phyloP scores from a whole-genome alignment of 176 grass and related monocot genomes.

The Cymbopogon citratus region DNA sequence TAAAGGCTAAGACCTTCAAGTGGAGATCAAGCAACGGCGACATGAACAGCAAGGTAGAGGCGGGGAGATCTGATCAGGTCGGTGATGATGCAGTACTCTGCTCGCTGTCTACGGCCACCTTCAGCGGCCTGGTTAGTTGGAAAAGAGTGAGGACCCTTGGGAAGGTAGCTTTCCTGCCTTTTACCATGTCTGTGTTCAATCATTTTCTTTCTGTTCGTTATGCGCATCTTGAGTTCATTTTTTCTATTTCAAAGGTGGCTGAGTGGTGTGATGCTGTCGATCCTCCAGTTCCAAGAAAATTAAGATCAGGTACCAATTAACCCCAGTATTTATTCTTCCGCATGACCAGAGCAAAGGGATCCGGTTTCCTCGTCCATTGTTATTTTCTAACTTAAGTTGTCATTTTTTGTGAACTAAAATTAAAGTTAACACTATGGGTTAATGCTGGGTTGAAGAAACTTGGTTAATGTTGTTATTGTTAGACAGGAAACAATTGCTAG shows the following conservation, averaged over 20 bases:
- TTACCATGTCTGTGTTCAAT: background rate
- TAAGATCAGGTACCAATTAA: slow-evolving; percentile 69
- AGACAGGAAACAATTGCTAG: background rate
- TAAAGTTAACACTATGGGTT: background rate
- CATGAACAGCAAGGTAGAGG: background rate
- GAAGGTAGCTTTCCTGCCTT: slow-evolving; percentile 42
- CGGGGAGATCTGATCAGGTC: slow-evolving; percentile 7
- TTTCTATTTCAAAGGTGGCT: slow-evolving; percentile 34
- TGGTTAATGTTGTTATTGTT: background rate
- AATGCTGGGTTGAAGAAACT: background rate
- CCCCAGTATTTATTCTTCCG: slow-evolving; percentile 15
- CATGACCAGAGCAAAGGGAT: background rate
- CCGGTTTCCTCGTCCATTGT: background rate
- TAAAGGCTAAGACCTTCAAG: slow-evolving; percentile 39
- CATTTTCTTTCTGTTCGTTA: slow-evolving; percentile 3
- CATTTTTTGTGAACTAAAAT: background rate
- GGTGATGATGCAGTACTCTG: slow-evolving; percentile 24
- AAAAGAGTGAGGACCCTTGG: slow-evolving; percentile 37
- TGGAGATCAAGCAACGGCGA: slow-evolving; percentile 41
- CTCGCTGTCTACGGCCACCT: slow-evolving; percentile 12
- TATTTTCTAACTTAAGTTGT: background rate
- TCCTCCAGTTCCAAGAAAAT: slow-evolving; percentile 70
- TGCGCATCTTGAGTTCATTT: background rate
- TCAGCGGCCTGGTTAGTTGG: slow-evolving; percentile 25
- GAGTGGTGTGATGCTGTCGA: slow-evolving; percentile 43